Evolutionary conservation across 176 grass and related monocot genomes (phyloP).

Genomic region (Oryza glaberrima): DNA sequence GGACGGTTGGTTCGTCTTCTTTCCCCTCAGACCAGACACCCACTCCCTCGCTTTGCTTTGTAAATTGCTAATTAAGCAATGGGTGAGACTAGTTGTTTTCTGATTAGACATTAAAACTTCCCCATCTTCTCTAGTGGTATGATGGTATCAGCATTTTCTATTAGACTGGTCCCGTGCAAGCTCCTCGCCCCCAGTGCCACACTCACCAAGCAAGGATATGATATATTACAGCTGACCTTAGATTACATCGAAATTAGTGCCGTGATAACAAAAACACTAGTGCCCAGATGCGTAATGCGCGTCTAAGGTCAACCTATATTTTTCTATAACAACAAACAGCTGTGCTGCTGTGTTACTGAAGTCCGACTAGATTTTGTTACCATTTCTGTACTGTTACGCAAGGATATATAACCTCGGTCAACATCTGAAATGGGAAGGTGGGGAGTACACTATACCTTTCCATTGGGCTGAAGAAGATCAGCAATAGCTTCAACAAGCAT

Average conservation of each 20-base stretch:
- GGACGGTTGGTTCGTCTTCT: neutral
- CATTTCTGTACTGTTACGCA: neutral
- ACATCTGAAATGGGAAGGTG: slow-evolving; percentile 9
- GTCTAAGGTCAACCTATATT: neutral
- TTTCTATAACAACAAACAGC: neutral
- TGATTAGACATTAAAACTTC: neutral
- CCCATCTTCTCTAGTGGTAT: neutral
- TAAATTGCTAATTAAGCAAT: neutral
- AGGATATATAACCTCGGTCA: neutral
- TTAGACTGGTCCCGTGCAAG: neutral
- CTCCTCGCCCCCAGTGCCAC: neutral
- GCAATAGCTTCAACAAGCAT: slow-evolving; percentile 78
- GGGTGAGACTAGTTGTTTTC: neutral
- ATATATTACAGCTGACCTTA: neutral
- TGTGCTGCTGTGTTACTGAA: neutral
- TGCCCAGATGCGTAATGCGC: neutral
- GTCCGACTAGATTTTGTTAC: neutral
- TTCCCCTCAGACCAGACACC: neutral
- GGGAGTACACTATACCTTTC: slow-evolving; percentile 60
- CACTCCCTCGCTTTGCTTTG: too few relatives aligned
- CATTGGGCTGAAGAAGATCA: slow-evolving; percentile 74
- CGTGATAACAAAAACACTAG: neutral
- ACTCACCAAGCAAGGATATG: slow-evolving; percentile 7
- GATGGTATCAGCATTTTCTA: neutral
- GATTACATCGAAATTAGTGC: neutral